Conservation (phyloP, 768 basidiomycete species). For the Rickenella mellea region DNA sequence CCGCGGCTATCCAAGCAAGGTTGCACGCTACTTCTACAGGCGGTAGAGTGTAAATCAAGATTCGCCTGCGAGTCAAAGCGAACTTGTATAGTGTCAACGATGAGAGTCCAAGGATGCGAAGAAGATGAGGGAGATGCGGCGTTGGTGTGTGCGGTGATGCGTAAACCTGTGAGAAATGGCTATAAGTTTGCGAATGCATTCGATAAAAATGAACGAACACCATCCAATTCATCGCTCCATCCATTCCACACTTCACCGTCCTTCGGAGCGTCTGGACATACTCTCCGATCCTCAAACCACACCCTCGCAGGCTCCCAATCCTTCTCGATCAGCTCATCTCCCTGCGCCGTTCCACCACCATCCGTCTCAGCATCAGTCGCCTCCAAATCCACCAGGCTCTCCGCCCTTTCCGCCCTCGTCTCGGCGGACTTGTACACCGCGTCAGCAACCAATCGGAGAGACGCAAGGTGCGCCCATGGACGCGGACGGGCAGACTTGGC, state of each 20-base stretch:
- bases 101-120: slow-evolving; percentile 73
- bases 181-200: neutral
- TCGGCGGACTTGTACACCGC: slow-evolving; percentile 35
- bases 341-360: slow-evolving; percentile 38
- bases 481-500: slow-evolving; percentile 54
- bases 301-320: slow-evolving; percentile 54
- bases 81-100: slow-evolving; percentile 74
- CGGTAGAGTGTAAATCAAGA: slow-evolving; percentile 74
- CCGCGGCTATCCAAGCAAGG: slow-evolving; percentile 51
- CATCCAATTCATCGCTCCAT: slow-evolving; percentile 59
- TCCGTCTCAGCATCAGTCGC: too few relatives aligned
- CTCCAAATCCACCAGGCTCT: neutral
- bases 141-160: slow-evolving; percentile 29
- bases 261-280: slow-evolving; percentile 37
- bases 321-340: slow-evolving; percentile 38
- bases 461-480: slow-evolving; percentile 66
- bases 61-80: slow-evolving; percentile 59
- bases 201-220: slow-evolving; percentile 22
- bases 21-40: slow-evolving; percentile 75
- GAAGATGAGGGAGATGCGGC: slow-evolving; percentile 63
- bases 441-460: slow-evolving; percentile 50
- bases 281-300: slow-evolving; percentile 61
- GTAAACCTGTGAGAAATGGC: slow-evolving; percentile 1
- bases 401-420: slow-evolving; percentile 1
- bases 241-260: slow-evolving; percentile 56